Conservation (phyloP, 2,329 filamentous ascomycete genomes). For the Ceratocystis huliohia region DNA sequence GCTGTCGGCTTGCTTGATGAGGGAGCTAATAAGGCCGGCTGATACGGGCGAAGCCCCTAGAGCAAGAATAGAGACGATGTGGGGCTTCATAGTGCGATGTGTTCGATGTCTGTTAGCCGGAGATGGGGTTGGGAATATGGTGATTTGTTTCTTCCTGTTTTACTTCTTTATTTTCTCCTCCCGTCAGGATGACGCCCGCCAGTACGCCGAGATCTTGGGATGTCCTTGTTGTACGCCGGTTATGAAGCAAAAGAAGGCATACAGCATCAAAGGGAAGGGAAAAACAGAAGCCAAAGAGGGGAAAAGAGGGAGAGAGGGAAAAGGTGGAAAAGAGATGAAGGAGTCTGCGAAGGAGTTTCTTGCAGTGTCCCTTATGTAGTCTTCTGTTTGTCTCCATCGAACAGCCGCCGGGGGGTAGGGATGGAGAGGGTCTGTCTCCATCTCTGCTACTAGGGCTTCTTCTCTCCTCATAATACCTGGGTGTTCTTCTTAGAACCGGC, state of each 20-base stretch:
- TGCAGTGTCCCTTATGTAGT: not conserved
- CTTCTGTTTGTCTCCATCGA: not conserved
- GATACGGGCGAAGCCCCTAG: conserved; percentile 21
- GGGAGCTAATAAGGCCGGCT: conserved; percentile 23
- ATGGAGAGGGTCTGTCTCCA: no score
- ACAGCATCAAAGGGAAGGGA: not conserved
- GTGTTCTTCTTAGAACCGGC: not conserved
- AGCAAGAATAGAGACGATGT: not conserved
- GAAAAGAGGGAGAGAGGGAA: not conserved
- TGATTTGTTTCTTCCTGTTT: no score
- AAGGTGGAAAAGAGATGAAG: not conserved
- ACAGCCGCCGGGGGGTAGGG: not conserved
- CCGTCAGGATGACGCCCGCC: no score
- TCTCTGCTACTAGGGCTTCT: no score
- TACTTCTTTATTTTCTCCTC: not conserved
- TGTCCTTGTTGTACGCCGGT: not conserved
- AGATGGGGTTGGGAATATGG: not conserved
- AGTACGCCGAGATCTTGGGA: not conserved
- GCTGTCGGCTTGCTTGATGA: conserved; percentile 23
- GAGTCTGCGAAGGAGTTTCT: not conserved
- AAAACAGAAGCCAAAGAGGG: not conserved
- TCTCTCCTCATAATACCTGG: not conserved
- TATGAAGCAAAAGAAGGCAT: not conserved
- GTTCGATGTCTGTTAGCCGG: not conserved
- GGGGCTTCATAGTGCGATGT: not conserved